Conservation (phyloP, 768 basidiomycete genomes). For the Gelatoporia subvermispora region DNA sequence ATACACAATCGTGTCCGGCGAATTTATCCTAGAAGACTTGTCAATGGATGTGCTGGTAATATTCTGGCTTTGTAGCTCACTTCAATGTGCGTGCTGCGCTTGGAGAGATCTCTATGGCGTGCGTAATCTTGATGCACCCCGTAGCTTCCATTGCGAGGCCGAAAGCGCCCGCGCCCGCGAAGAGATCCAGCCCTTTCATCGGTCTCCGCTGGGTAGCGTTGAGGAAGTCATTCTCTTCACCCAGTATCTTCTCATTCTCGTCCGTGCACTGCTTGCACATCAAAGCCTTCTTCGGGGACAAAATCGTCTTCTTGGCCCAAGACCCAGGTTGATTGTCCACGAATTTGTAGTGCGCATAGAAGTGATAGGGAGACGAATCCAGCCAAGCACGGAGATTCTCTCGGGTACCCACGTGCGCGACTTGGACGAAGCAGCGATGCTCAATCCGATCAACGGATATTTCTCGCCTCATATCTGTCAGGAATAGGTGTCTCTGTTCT, state of each 20-base stretch:
- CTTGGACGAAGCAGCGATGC: slow-evolving; percentile 37
- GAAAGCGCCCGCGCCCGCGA: slow-evolving; percentile 55
- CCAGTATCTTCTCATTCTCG: slow-evolving; percentile 26
- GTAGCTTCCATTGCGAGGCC: slow-evolving; percentile 50
- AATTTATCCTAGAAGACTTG: slow-evolving; percentile 42
- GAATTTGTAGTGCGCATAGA: slow-evolving; percentile 51
- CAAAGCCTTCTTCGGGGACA: slow-evolving; percentile 33
- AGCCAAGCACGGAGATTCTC: slow-evolving; percentile 41
- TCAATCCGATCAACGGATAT: slow-evolving; percentile 37
- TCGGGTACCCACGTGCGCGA: slow-evolving; percentile 1
- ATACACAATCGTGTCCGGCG: slow-evolving; percentile 46
- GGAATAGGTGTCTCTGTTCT: slow-evolving; percentile 54
- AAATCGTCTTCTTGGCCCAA: slow-evolving; percentile 33
- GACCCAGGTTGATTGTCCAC: slow-evolving; percentile 30
- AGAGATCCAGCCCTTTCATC: slow-evolving; percentile 37
- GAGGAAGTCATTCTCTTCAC: slow-evolving; percentile 31
- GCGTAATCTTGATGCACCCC: slow-evolving; percentile 52
- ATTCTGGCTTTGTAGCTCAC: slow-evolving; percentile 32
- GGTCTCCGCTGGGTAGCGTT: slow-evolving; percentile 9
- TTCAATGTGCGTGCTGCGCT: slow-evolving; percentile 64
- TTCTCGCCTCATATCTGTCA: slow-evolving; percentile 43
- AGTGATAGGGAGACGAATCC: slow-evolving; percentile 48
- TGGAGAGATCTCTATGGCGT: slow-evolving; percentile 71
- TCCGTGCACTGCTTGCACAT: slow-evolving; percentile 43
- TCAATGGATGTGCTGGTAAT: too few species aligned